Percentiles rank a stretch among this genome's conserved stretches.
phyloP scores from a whole-genome alignment of 768 basidiomycete genomes.

The Macrocybe gigantea region DNA sequence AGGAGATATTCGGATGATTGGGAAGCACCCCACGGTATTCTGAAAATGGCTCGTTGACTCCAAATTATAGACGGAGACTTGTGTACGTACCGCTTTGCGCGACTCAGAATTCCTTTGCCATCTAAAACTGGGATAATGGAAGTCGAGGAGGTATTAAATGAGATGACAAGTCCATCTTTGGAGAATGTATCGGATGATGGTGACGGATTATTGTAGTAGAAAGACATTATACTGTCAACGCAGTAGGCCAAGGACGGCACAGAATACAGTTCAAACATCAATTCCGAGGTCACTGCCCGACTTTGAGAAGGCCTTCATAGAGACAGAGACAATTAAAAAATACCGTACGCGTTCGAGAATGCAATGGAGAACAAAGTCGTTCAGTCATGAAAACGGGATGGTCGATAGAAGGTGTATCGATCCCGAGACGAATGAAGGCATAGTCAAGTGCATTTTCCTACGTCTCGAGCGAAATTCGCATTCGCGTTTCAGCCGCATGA shows the following conservation, averaged over 20 bases:
- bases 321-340: neutral
- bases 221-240: slow-evolving; percentile 88
- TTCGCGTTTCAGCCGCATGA: slow-evolving; percentile 6
- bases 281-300: slow-evolving; percentile 80
- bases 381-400: slow-evolving; percentile 96
- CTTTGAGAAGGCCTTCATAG: neutral
- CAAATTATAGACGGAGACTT: neutral
- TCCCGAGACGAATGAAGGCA: slow-evolving; percentile 81
- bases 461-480: slow-evolving; percentile 20
- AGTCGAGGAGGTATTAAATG: slow-evolving; percentile 89
- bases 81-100: slow-evolving; percentile 68
- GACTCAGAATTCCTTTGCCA: slow-evolving; percentile 79
- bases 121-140: slow-evolving; percentile 83
- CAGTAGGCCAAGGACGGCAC: slow-evolving; percentile 85
- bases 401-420: slow-evolving; percentile 67
- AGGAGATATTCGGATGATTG: slow-evolving; percentile 90
- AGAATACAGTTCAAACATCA: slow-evolving; percentile 90
- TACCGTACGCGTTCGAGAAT: slow-evolving; percentile 77
- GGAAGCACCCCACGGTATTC: slow-evolving; percentile 90
- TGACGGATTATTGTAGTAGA: slow-evolving; percentile 71
- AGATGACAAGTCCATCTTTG: slow-evolving; percentile 79
- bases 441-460: slow-evolving; percentile 96
- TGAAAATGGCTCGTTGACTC: slow-evolving; percentile 18
- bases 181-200: slow-evolving; percentile 28
- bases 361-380: slow-evolving; percentile 79